Evolutionary conservation across 805 yeast species (phyloP).

Genomic region (Zygosaccharomyces bailii): DNA sequence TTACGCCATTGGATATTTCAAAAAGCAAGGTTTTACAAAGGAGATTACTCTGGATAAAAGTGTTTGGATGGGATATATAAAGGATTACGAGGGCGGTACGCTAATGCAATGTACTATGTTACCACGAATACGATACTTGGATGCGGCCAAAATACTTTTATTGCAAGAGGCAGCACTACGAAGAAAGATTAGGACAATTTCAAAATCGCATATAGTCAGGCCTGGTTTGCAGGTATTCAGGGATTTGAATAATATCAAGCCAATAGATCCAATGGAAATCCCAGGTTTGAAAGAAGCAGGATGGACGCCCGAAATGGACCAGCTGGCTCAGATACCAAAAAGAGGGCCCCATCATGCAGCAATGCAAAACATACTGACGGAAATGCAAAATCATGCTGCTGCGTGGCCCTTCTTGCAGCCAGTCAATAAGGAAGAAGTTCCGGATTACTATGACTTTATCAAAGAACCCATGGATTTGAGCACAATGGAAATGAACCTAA

Average conservation of each 20-base stretch:
- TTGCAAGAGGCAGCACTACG: constrained; percentile 90
- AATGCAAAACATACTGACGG: constrained; percentile 84
- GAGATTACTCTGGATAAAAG: constrained; percentile 82
- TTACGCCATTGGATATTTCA: constrained; percentile 97
- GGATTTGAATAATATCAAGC: constrained; percentile 43
- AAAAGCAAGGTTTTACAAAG: constrained; percentile 96
- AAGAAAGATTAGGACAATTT: constrained; percentile 72
- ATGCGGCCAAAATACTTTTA: constrained; percentile 77
- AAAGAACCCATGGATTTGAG: constrained; percentile 97
- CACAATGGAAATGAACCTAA: constrained; percentile 91
- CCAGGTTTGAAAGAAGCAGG: constrained; percentile 94
- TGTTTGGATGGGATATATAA: constrained; percentile 97
- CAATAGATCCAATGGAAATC: constrained; percentile 74
- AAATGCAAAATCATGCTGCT: constrained; percentile 89
- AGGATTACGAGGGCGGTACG: constrained; percentile 98
- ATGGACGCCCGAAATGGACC: constrained; percentile 98
- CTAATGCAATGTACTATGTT: constrained; percentile 96
- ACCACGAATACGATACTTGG: constrained; percentile 83
- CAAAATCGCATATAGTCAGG: constrained; percentile 75
- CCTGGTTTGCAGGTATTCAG: constrained; percentile 77
- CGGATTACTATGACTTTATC: constrained; percentile 93
- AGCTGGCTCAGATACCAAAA: constrained; percentile 89
- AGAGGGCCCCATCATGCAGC: constrained; percentile 91
- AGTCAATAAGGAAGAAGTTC: constrained; percentile 89
- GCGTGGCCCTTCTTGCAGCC: constrained; percentile 98